Conservation (phyloP, 257 asterid genomes). For the Scutellaria galericulata region DNA sequence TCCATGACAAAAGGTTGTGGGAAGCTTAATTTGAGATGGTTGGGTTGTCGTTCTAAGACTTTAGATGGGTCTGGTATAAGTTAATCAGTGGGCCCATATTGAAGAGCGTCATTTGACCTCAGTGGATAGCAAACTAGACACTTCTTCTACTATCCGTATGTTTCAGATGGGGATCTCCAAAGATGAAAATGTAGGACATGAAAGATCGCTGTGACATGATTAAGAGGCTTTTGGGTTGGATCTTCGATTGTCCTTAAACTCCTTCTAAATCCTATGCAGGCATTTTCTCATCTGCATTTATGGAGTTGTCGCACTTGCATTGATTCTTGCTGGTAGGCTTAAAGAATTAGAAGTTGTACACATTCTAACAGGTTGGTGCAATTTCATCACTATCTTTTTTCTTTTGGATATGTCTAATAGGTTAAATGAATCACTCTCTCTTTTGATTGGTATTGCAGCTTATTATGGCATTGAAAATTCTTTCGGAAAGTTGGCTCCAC, state of each 20-base stretch:
- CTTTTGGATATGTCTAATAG: conserved; percentile 32
- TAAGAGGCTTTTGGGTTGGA: conserved; percentile 4
- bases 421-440: conserved; percentile 21
- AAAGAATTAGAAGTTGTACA: conserved; percentile 69
- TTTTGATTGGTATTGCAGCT: conserved; percentile 57
- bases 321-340: conserved; percentile 87
- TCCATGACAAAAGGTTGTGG: too few species aligned
- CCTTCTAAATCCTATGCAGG: conserved; percentile 59
- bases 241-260: conserved; percentile 29
- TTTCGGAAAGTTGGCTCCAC: conserved; percentile 77
- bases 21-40: neutral
- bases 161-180: conserved; percentile 13
- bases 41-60: neutral
- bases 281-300: conserved; percentile 87
- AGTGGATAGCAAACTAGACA: conserved; percentile 9
- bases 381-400: conserved; percentile 26
- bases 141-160: neutral
- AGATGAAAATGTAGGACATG: conserved; percentile 21
- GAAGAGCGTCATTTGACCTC: conserved; percentile 4
- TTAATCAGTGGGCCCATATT: conserved; percentile 9
- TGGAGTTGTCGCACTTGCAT: conserved; percentile 72
- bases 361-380: conserved; percentile 77
- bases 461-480: conserved; percentile 88
- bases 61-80: conserved; percentile 2
- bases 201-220: neutral